Evolutionary conservation across 129 eudicot species (phyloP).

Genomic region (Silybum marianum): DNA sequence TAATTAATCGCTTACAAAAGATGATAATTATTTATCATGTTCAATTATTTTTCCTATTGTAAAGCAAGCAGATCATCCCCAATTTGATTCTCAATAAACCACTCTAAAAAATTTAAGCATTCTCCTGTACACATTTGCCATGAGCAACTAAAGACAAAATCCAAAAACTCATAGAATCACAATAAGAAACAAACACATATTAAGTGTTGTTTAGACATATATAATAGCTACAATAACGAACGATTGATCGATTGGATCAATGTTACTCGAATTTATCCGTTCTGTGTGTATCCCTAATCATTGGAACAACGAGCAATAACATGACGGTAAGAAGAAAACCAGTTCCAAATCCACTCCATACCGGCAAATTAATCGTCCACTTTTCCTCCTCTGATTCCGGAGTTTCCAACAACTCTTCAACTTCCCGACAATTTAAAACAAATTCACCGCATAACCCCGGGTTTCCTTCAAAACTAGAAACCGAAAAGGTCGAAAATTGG

Average conservation of each 20-base stretch:
- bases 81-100: no score
- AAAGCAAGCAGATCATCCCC: no score
- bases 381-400: slow-evolving; percentile 26
- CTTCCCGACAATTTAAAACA: slow-evolving; percentile 31
- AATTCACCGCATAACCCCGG: slow-evolving; percentile 59
- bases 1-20: no score
- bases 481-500: slow-evolving; percentile 57
- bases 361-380: slow-evolving; percentile 38
- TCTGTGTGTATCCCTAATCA: slow-evolving; percentile 10
- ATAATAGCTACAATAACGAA: background rate
- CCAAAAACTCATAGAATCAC: background rate
- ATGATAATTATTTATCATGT: no score
- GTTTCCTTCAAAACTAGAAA: slow-evolving; percentile 65
- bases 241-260: background rate
- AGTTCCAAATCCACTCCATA: slow-evolving; percentile 50
- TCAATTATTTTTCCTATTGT: no score
- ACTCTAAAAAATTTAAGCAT: background rate
- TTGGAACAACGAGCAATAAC: slow-evolving; percentile 41
- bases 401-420: slow-evolving; percentile 6
- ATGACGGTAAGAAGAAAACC: slow-evolving; percentile 40
- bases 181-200: background rate
- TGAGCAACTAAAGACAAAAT: background rate
- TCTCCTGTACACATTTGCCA: slow-evolving; percentile 17
- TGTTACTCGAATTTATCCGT: slow-evolving; percentile 29
- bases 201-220: background rate